phyloP scores from a whole-genome alignment of 1,284 basidiomycete genomes.

The Cerrena zonata region DNA sequence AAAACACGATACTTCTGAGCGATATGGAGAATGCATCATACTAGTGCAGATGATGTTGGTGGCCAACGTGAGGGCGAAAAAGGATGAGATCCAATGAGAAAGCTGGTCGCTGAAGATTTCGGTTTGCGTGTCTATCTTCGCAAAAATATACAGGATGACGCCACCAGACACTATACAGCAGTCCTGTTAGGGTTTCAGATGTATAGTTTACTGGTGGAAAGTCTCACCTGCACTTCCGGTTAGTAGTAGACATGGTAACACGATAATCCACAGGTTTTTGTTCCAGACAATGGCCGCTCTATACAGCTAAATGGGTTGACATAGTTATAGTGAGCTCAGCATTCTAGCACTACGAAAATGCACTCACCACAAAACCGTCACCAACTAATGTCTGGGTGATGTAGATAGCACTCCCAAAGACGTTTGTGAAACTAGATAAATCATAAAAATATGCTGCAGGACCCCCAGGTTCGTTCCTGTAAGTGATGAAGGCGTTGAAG shows the following conservation, averaged over 20 bases:
- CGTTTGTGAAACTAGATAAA: slow-evolving; percentile 18
- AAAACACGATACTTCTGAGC: background rate
- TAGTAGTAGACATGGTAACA: slow-evolving; percentile 11
- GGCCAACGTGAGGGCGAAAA: slow-evolving; percentile 32
- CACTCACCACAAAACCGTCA: slow-evolving; percentile 13
- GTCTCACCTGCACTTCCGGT: slow-evolving; percentile 12
- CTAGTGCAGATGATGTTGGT: slow-evolving; percentile 34
- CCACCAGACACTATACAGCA: slow-evolving; percentile 9
- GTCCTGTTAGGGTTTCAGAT: background rate
- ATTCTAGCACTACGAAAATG: no score
- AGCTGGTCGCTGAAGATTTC: slow-evolving; percentile 25
- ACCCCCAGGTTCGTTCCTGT: slow-evolving; percentile 13
- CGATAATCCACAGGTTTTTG: slow-evolving; percentile 6
- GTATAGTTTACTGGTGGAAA: background rate
- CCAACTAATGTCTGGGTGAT: slow-evolving; percentile 18
- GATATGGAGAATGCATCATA: slow-evolving; percentile 8
- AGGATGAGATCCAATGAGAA: slow-evolving; percentile 30
- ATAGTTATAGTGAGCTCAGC: background rate
- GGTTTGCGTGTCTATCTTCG: slow-evolving; percentile 9
- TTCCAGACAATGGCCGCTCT: slow-evolving; percentile 14
- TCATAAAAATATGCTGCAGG: slow-evolving; percentile 20
- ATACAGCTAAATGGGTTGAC: slow-evolving; percentile 8
- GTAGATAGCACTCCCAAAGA: slow-evolving; percentile 22
- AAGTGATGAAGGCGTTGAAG: slow-evolving; percentile 18
- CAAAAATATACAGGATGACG: slow-evolving; percentile 14